Conservation (phyloP, 257 asterid species). For the Solanum sejunctum region DNA sequence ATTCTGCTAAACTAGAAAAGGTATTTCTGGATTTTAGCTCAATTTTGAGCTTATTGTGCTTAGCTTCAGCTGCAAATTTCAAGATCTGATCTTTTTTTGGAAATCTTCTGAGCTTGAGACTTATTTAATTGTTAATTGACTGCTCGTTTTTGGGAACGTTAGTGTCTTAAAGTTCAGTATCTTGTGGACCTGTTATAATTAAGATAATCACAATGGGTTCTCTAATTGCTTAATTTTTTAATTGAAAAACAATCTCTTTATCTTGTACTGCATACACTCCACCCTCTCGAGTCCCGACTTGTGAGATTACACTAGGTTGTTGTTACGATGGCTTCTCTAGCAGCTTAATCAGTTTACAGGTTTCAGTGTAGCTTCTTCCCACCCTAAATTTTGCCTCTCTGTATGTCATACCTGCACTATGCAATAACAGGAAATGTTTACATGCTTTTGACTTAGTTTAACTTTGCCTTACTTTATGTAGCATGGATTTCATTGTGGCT, state of each 20-base stretch:
- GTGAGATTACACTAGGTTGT: not conserved
- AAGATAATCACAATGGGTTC: not conserved
- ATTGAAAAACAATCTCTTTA: not conserved
- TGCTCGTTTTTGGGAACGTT: not conserved
- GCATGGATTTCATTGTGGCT: not conserved
- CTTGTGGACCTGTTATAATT: not conserved
- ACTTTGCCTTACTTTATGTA: not conserved
- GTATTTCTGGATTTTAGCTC: slow-evolving; percentile 18
- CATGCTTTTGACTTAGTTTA: not conserved
- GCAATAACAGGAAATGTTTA: not conserved
- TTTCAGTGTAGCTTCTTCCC: not conserved
- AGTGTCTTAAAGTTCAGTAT: not conserved
- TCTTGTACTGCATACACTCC: not conserved
- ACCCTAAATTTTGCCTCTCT: not conserved
- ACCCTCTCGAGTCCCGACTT: too few species aligned
- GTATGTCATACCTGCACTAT: not conserved
- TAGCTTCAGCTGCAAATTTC: slow-evolving; percentile 4
- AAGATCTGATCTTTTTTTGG: slow-evolving; percentile 24
- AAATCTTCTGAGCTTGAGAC: not conserved
- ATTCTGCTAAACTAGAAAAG: slow-evolving; percentile 10
- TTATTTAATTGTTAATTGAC: not conserved
- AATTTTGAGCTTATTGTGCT: not conserved
- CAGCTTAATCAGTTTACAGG: not conserved
- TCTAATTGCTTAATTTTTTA: not conserved
- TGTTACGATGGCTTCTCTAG: not conserved